Conservation (phyloP, 768 basidiomycete genomes). For the Amanita rubescens region DNA sequence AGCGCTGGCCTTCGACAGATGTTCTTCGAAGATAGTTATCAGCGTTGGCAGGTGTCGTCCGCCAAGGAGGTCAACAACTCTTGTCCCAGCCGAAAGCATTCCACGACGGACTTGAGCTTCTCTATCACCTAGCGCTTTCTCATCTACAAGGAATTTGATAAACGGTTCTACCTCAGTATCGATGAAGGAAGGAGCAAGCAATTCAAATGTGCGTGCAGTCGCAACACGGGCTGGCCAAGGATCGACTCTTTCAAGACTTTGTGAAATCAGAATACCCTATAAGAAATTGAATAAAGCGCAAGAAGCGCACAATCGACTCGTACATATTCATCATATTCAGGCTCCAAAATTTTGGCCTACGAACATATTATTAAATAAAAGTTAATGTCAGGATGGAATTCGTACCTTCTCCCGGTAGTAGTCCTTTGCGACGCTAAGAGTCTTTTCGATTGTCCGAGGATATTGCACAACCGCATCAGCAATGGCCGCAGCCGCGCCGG, state of each 20-base stretch:
- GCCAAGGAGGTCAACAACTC: constrained; percentile 81
- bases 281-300: constrained; percentile 3
- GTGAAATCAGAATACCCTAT: constrained; percentile 89
- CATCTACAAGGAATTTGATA: constrained; percentile 81
- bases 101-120: constrained; percentile 72
- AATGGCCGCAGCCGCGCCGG: constrained; percentile 62
- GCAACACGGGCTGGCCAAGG: constrained; percentile 85
- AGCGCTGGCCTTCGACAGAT: constrained; percentile 48
- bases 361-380: background rate
- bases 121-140: constrained; percentile 84
- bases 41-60: constrained; percentile 61
- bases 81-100: constrained; percentile 81
- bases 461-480: constrained; percentile 70
- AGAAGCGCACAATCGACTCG: constrained; percentile 17
- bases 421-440: constrained; percentile 49
- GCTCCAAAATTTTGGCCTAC: constrained; percentile 78
- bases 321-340: constrained; percentile 92
- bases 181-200: constrained; percentile 59
- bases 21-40: constrained; percentile 75
- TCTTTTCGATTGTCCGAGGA: constrained; percentile 46
- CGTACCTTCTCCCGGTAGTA: constrained; percentile 80
- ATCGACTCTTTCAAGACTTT: constrained; percentile 79
- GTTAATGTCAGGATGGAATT: background rate
- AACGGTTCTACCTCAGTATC: constrained; percentile 57
- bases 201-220: constrained; percentile 57